Evolutionary conservation across 208 protist genomes (phyloP).

Genomic region (Naegleria gruberi): DNA sequence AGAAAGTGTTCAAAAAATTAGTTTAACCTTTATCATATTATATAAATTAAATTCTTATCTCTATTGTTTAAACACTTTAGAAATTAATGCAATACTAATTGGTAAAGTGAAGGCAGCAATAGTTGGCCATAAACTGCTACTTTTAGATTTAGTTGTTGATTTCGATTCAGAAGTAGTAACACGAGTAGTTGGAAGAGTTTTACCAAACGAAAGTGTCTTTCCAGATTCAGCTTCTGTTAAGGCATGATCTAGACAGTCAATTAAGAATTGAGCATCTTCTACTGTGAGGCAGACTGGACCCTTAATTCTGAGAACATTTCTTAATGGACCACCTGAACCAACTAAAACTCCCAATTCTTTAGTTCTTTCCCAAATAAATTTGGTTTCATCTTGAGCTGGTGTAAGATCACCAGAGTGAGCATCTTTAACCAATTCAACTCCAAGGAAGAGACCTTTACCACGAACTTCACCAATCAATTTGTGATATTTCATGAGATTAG

Average conservation of each 20-base stretch:
- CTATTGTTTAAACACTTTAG: too few species aligned
- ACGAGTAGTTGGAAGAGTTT: too few species aligned
- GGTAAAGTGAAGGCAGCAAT: too few species aligned
- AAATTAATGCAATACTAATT: too few species aligned
- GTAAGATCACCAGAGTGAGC: neutral
- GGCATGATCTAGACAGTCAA: neutral
- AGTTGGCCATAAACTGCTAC: too few species aligned
- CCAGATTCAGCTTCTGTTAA: neutral
- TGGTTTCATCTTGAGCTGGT: neutral
- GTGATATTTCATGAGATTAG: slow-evolving; percentile 36
- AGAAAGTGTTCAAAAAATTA: too few species aligned
- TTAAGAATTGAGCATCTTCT: slow-evolving; percentile 20
- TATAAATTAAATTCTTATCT: too few species aligned
- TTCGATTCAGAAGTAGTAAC: too few species aligned
- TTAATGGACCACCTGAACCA: neutral
- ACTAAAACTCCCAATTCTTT: neutral
- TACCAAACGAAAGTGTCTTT: too few species aligned
- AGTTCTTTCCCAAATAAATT: neutral
- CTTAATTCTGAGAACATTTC: slow-evolving; percentile 51
- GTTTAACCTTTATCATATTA: too few species aligned
- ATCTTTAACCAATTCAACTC: slow-evolving; percentile 51
- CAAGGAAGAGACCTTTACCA: slow-evolving; percentile 51
- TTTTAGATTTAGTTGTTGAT: too few species aligned
- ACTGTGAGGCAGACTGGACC: slow-evolving; percentile 45
- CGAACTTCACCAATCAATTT: slow-evolving; percentile 56